Evolutionary conservation across 306 rosid genomes (phyloP), one percentile per base, ranked within the genome.

Genomic region (Vachellia pachyceras): DNA sequence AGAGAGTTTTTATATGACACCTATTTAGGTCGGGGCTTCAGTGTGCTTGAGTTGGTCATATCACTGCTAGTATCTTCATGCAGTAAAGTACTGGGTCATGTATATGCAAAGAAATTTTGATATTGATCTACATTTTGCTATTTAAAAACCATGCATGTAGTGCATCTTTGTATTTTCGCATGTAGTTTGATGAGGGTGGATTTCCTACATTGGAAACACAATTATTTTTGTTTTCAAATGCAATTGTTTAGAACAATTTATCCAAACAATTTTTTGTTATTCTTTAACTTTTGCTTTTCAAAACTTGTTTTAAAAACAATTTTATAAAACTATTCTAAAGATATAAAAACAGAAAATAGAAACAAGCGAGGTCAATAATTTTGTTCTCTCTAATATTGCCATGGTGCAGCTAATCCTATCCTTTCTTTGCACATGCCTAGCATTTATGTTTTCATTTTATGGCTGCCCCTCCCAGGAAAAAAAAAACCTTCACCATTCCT

Each of bases 71-170:
- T 77, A 66, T 49, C 69, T 33, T 63, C 5, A 11, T 52, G 54
- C 52, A 49, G 71, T 5, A 18, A 45, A 60, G 81, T 86, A 69
- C 55, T 29, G 44, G 66, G 13, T 37, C 76, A 39, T 41, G 65
- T 46, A 37, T 40, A 10, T 65, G 46, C 47, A 40, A 69, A 69
- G 58, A 44, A 52, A 57, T 69, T 6, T 20, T 57, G 35, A 23
- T 70, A 45, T 70, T 72, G 36, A 5, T 78, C 79, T 60, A 42
- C 69, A 47, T 40, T 73, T 75, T 17, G 23, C 40, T 40, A 9
- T 37, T 52, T 64, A 36, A 41, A n/a, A 35, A 8, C 69, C 25
- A 5, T 50, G 58, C 18, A 42, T 39, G 41, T 54, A 15, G 7
- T 65, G 70, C 70, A 65, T 17, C 33, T 9, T 8, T 66, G 20